phyloP scores from a whole-genome alignment of 1,284 basidiomycete species.

The Boletus sp. region DNA sequence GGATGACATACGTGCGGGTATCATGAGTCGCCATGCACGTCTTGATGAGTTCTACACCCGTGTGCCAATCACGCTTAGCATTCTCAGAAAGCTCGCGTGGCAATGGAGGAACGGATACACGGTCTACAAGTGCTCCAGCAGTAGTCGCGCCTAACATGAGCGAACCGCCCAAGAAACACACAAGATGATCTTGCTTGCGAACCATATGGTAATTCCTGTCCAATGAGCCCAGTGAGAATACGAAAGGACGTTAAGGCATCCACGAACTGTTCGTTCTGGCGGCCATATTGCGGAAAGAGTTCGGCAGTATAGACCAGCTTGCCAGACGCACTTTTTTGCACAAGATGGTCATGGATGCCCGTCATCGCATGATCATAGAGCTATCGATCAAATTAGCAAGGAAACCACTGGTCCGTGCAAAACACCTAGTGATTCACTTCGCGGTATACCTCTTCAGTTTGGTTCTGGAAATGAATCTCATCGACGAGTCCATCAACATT shows the following conservation, averaged over 20 bases:
- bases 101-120: constrained; percentile 65
- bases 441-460: constrained; percentile 79
- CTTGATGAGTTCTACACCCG: constrained; percentile 81
- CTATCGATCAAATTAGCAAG: constrained; percentile 43
- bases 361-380: constrained; percentile 89
- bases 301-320: constrained; percentile 84
- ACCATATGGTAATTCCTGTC: constrained; percentile 68
- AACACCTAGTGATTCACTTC: constrained; percentile 50
- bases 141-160: constrained; percentile 89
- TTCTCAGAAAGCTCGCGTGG: constrained; percentile 54
- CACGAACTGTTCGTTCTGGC: constrained; percentile 53
- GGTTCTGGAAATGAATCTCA: constrained; percentile 55
- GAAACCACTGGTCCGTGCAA: background rate
- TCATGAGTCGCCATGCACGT: constrained; percentile 90
- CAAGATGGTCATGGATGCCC: constrained; percentile 78
- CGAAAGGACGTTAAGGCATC: constrained; percentile 1
- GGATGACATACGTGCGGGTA: constrained; percentile 72
- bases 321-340: constrained; percentile 62
- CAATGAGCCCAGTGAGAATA: constrained; percentile 12
- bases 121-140: constrained; percentile 52
- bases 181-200: constrained; percentile 95
- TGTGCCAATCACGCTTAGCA: constrained; percentile 78
- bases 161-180: constrained; percentile 93
- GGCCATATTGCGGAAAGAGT: constrained; percentile 60
- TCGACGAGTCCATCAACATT: constrained; percentile 9